Evolutionary conservation across 306 rosid genomes (phyloP), one percentile per base, ranked within the genome.

Genomic region (Argentina anserina): DNA sequence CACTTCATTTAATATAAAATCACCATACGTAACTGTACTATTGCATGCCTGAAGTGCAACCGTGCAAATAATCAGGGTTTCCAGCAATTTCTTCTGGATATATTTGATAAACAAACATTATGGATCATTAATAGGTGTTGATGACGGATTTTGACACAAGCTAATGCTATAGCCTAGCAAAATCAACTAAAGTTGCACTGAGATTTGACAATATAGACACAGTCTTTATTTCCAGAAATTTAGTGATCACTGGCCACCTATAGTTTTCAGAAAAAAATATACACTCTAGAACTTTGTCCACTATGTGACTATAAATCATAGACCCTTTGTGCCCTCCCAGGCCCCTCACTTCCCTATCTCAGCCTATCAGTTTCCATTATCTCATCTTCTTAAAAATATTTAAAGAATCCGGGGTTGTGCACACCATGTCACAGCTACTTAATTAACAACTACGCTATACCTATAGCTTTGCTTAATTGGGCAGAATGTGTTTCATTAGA

Each of bases 201-300:
- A 67, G 67, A 56, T 33, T 75, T 75, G 61, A 66, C 70, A 61
- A 46, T 33, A 23, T 63, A 72, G 49, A 46, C 25, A 23, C 53
- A 72, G 49, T 28, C 23, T 66, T 39, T 43, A 71, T 72, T 71
- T 52, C 26, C 25, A 8, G 37, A 59, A 78, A 21, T 9, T 46
- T 23, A 43, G 43, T 65, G 62, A 39, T 41, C 21, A 23, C 47
- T 29, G 25, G 33, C 53, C 67, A 47, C 71, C 84, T 40, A 72
- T 60, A 63, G 53, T 37, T 72, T 81, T 81, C 71, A 33, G 10
- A 67, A 40, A 45, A 45, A 67, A 73, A 79, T 78, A 58, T 71
- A 71, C 59, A 34, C 52, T 63, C 66, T 71, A 71, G 69, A 73
- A 37, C 20, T 20, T 20, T 72, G 31, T 78, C 72, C 69, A 41